Percentiles rank a stretch among this genome's conserved stretches.
These are phyloP conservation scores for Eucommia ulmoides DNA, from an alignment of 257 asterid species.

Conservation along the genomic window DNA sequence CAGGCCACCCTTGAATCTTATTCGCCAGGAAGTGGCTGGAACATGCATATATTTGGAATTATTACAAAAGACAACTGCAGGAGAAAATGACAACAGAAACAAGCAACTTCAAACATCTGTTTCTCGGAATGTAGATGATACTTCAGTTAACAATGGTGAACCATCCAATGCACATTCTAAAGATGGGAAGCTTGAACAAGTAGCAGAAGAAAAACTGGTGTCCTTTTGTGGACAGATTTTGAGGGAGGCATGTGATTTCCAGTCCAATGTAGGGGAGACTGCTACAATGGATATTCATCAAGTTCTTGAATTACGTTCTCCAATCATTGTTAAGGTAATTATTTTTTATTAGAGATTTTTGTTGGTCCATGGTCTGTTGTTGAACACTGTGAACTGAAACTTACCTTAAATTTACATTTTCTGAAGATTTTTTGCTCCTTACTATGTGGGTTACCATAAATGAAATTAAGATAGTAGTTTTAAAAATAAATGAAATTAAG, in stretches of 20 bases:
- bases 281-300: constrained; percentile 77
- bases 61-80: constrained; percentile 71
- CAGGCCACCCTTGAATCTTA: constrained; percentile 95
- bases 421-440: no score
- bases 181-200: constrained; percentile 56
- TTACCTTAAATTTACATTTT: no score
- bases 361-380: background rate
- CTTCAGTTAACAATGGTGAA: constrained; percentile 2
- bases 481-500: no score
- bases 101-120: constrained; percentile 9
- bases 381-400: background rate
- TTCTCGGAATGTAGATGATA: constrained; percentile 13
- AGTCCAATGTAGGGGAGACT: constrained; percentile 69
- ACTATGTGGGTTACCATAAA: no score
- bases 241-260: constrained; percentile 87
- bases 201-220: constrained; percentile 84
- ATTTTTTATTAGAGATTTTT: background rate
- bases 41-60: constrained; percentile 84
- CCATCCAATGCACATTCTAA: constrained; percentile 15
- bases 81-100: constrained; percentile 21
- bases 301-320: constrained; percentile 89
- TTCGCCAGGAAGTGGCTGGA: constrained; percentile 95
- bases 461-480: no score
- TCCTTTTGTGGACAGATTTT: constrained; percentile 88
- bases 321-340: constrained; percentile 78